These are phyloP conservation scores for Cladorrhinum sp. DNA, from an alignment of 2,329 filamentous ascomycete genomes.

Conservation along the genomic window DNA sequence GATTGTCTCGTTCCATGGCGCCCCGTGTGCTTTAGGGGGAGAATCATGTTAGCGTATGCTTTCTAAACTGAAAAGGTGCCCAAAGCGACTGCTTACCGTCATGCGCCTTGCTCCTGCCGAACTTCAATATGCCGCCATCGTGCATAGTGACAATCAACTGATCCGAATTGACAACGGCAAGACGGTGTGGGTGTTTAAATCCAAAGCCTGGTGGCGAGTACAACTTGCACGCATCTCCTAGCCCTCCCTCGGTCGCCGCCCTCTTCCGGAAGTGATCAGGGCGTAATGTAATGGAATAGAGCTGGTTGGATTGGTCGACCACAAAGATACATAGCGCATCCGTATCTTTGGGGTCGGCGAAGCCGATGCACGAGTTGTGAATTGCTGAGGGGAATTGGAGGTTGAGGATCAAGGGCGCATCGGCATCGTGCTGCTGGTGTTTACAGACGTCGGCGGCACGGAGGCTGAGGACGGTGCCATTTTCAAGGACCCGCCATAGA, in stretches of 20 bases:
- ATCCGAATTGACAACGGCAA: constrained; percentile 70
- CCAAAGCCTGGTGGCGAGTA: constrained; percentile 70
- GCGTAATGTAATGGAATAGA: constrained; percentile 81
- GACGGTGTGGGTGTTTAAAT: constrained; percentile 75
- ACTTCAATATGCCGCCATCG: constrained; percentile 70
- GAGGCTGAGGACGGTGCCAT: constrained; percentile 76
- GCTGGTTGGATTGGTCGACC: constrained; percentile 71
- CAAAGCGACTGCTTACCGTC: constrained; percentile 40
- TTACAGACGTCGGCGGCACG: constrained; percentile 78
- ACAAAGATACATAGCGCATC: constrained; percentile 78
- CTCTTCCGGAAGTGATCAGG: constrained; percentile 76
- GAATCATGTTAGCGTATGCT: constrained; percentile 9
- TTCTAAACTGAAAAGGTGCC: neutral
- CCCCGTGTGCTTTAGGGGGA: constrained; percentile 15
- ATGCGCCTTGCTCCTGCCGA: constrained; percentile 57
- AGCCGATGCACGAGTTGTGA: constrained; percentile 72
- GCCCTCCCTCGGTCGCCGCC: constrained; percentile 66
- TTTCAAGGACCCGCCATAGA: constrained; percentile 84
- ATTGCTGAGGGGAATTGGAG: constrained; percentile 74
- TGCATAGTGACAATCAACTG: constrained; percentile 78
- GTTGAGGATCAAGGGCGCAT: constrained; percentile 72
- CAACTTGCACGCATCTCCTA: constrained; percentile 74
- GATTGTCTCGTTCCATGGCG: constrained; percentile 66
- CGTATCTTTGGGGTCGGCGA: constrained; percentile 75
- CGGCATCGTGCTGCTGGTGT: constrained; percentile 55